Conservation (phyloP, 108 stramenopile species). For the Nitzschia palea region DNA sequence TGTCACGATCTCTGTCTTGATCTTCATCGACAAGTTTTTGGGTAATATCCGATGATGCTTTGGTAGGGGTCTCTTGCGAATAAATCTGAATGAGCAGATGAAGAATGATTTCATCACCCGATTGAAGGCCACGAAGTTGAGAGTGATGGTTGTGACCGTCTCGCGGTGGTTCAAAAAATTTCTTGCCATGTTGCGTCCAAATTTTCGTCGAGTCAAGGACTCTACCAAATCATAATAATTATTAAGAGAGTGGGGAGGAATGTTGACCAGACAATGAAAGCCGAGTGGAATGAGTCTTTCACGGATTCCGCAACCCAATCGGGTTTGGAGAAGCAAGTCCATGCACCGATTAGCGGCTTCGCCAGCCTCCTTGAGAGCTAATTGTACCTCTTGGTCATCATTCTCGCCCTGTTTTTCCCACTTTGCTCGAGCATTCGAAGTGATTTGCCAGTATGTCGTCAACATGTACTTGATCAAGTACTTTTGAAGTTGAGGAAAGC, state of each 20-base stretch:
- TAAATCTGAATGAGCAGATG: slow-evolving; percentile 20
- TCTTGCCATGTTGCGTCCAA: slow-evolving; percentile 25
- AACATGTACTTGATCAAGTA: slow-evolving; percentile 8
- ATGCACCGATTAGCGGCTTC: not conserved
- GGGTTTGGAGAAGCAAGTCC: not conserved
- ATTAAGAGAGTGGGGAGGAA: not conserved
- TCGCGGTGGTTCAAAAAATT: too few species aligned
- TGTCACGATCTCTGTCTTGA: not conserved
- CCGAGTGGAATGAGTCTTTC: slow-evolving; percentile 5
- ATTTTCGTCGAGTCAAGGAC: slow-evolving; percentile 21
- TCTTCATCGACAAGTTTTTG: not conserved
- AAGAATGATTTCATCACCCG: slow-evolving; percentile 5
- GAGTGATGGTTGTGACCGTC: too few species aligned
- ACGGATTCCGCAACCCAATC: not conserved
- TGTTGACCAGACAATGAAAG: slow-evolving; percentile 26
- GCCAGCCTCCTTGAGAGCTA: not conserved
- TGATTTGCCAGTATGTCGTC: slow-evolving; percentile 20
- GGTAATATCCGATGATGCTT: too few species aligned
- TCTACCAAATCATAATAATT: slow-evolving; percentile 24
- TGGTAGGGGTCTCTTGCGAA: too few species aligned
- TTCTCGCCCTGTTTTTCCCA: not conserved
- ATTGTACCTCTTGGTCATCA: not conserved
- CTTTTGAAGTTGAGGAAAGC: slow-evolving; percentile 1
- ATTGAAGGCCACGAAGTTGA: too few species aligned
- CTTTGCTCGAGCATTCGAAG: not conserved